Evolutionary conservation across 1,284 basidiomycete genomes (phyloP).

Genomic region (Ganoderma sinense): DNA sequence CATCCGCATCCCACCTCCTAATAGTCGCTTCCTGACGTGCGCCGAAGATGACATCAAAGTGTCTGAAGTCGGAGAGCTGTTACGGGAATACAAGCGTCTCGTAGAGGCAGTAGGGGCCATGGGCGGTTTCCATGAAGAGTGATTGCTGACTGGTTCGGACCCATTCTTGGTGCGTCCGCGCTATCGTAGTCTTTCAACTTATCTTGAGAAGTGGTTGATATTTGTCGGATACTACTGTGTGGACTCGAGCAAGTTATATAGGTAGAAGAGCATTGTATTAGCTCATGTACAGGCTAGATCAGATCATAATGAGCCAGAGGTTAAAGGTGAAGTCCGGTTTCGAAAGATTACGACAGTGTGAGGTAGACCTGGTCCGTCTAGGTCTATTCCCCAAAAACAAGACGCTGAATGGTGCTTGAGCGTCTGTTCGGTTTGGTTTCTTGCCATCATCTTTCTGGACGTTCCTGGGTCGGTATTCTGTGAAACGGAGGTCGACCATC

Average conservation of each 20-base stretch:
- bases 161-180: background rate
- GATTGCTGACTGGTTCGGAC: background rate
- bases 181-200: background rate
- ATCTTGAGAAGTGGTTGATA: background rate
- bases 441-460: background rate
- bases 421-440: background rate
- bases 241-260: background rate
- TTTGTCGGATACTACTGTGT: background rate
- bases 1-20: conserved; percentile 60
- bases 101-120: conserved; percentile 52
- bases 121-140: conserved; percentile 49
- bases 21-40: conserved; percentile 71
- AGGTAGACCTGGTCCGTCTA: too few species aligned
- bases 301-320: background rate
- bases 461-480: background rate
- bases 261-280: background rate
- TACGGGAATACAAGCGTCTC: conserved; percentile 78
- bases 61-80: conserved; percentile 76
- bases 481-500: background rate
- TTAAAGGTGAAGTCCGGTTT: background rate
- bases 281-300: background rate
- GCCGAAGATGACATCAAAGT: conserved; percentile 76
- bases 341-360: background rate
- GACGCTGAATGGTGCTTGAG: background rate
- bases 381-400: too few species aligned